Evolutionary conservation across 1,284 basidiomycete genomes (phyloP), one percentile per base, ranked within the genome.

Genomic region (Fomitopsis palustris): DNA sequence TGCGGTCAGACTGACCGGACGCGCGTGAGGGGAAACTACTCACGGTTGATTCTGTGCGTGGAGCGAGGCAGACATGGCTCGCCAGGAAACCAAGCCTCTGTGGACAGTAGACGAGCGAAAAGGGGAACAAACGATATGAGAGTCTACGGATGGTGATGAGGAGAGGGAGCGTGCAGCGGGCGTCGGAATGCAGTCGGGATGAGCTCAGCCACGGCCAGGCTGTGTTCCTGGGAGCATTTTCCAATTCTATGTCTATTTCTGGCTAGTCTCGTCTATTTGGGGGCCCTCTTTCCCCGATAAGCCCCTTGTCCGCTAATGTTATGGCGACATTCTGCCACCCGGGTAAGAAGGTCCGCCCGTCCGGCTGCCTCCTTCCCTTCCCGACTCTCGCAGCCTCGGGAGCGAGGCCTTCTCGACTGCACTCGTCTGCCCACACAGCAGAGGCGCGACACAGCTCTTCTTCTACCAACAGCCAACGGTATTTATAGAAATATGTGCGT

Each of bases 11-110:
- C 49, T 57, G 35, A 59, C 21, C 19, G 21, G 29, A 33, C 19
- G 27, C 38, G 38, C 21, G n/a, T 43, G 21, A 45, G 42, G 14
- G 41, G 47, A 38, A 38, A 23, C 51, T 45, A 66, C 67, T 56
- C 55, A 73, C 72, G 65, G 65, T 58, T 65, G 64, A 62, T 62
- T 64, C 61, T 65, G 64, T 8, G 66, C 27, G 27, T 62, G 63
- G 61, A 64, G 64, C 16, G 66, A 39, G 25, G 68, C 62, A 58
- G 67, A 65, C 69, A 70, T 69, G 63, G 65, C 65, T 52, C 49
- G 1, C 49, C 49, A 52, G 49, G 49, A 52, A 52, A 37, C 53
- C 53, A 33, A 31, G 53, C 53, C 53, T 54, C 37, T 29, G 27
- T 31, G 39, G 23, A 2, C n/a, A 6, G 17, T 6, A 9, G 19